Conservation (phyloP, 768 basidiomycete species). For the Clitopilus passeckerianus region DNA sequence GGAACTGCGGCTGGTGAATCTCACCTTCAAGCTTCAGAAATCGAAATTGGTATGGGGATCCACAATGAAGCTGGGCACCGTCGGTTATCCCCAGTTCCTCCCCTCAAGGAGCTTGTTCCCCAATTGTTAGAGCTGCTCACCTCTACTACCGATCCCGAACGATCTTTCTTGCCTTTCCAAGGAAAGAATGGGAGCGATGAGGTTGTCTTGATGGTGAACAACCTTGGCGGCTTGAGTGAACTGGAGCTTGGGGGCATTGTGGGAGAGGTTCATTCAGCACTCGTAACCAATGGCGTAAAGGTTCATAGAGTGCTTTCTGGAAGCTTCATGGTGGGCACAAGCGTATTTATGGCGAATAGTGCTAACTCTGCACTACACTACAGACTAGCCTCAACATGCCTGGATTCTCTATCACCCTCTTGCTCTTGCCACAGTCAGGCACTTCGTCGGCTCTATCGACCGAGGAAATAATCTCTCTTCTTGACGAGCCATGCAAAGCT, state of each 20-base stretch:
- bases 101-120: constrained; percentile 64
- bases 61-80: constrained; percentile 84
- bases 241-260: constrained; percentile 74
- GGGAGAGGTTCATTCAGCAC: constrained; percentile 49
- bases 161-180: constrained; percentile 69
- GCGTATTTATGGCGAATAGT: not conserved
- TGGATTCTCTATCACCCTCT: constrained; percentile 81
- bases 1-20: constrained; percentile 60
- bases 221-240: constrained; percentile 81
- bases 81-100: constrained; percentile 66
- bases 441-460: constrained; percentile 32
- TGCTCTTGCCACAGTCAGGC: constrained; percentile 58
- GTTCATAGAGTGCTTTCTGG: constrained; percentile 68
- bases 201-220: constrained; percentile 81
- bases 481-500: constrained; percentile 62
- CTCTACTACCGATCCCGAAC: constrained; percentile 69
- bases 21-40: constrained; percentile 54
- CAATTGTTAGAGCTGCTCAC: constrained; percentile 66
- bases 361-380: not conserved
- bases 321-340: constrained; percentile 71
- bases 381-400: constrained; percentile 93
- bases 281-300: constrained; percentile 52
- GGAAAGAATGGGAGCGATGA: constrained; percentile 49
- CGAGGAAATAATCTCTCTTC: constrained; percentile 52
- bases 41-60: constrained; percentile 89